Evolutionary conservation across 768 basidiomycete species (phyloP).

Genomic region (Tricholoma sp.): DNA sequence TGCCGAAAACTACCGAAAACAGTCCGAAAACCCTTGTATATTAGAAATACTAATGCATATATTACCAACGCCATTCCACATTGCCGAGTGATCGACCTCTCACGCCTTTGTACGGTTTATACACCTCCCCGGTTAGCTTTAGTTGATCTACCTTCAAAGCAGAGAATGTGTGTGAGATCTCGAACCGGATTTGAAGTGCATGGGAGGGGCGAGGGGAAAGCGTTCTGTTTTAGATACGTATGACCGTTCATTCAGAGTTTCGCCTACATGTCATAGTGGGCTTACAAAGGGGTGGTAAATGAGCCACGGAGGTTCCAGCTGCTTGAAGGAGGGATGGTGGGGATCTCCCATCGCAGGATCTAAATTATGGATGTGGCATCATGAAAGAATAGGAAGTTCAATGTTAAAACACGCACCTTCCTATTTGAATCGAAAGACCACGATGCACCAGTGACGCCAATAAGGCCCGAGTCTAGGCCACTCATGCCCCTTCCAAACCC

Average conservation of each 20-base stretch:
- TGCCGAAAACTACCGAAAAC: no score
- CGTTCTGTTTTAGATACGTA: constrained; percentile 18
- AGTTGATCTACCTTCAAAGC: constrained; percentile 83
- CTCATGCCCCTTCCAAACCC: constrained; percentile 21
- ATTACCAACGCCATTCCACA: constrained; percentile 63
- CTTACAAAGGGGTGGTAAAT: constrained; percentile 36
- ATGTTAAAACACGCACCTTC: constrained; percentile 35
- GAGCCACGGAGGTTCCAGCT: constrained; percentile 73
- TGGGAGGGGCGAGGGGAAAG: constrained; percentile 60
- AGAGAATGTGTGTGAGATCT: constrained; percentile 70
- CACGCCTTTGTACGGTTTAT: constrained; percentile 93
- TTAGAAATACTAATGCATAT: no score
- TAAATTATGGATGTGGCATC: constrained; percentile 21
- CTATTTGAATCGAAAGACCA: constrained; percentile 78
- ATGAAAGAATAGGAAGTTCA: constrained; percentile 1
- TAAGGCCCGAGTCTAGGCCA: constrained; percentile 9
- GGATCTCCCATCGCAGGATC: constrained; percentile 78
- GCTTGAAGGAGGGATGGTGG: constrained; percentile 58
- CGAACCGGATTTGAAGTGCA: constrained; percentile 68
- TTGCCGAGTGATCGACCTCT: constrained; percentile 61
- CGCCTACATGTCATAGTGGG: neutral
- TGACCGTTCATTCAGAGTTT: neutral
- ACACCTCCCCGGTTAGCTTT: constrained; percentile 69
- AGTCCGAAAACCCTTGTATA: no score
- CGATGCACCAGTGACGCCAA: constrained; percentile 40